phyloP scores from a whole-genome alignment of 345 rosid genomes.

The Syzygium aromaticum region DNA sequence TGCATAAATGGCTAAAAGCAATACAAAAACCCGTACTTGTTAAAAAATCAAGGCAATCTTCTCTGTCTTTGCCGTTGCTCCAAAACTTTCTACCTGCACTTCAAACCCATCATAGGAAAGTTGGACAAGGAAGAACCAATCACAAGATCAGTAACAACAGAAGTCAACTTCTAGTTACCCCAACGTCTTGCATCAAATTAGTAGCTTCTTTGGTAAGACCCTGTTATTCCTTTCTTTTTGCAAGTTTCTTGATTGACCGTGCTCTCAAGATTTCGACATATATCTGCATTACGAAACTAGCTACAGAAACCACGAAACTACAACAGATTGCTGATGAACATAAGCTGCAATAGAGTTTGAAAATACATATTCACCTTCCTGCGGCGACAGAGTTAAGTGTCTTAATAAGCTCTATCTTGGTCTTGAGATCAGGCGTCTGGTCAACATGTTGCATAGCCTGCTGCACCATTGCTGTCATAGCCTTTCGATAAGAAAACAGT shows the following conservation, averaged over 20 bases:
- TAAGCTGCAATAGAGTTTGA: neutral
- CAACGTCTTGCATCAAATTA: conserved; percentile 91
- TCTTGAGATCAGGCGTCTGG: conserved; percentile 43
- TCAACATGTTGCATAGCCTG: neutral
- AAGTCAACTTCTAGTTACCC: conserved; percentile 29
- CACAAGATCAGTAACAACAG: neutral
- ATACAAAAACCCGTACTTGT: conserved; percentile 35
- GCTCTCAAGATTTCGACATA: conserved; percentile 93
- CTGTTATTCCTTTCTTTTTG: conserved; percentile 88
- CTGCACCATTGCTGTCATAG: no score
- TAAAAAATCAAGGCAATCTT: conserved; percentile 89
- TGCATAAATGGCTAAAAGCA: neutral
- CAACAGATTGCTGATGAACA: neutral
- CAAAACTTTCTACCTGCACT: conserved; percentile 82
- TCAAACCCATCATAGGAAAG: neutral
- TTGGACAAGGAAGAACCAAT: neutral
- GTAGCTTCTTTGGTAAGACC: conserved; percentile 89
- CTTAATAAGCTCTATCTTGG: conserved; percentile 81
- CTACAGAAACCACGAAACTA: neutral
- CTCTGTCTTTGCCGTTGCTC: conserved; percentile 93
- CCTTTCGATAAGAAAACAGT: no score
- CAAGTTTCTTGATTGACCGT: conserved; percentile 68
- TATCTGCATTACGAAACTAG: conserved; percentile 28
- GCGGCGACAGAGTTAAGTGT: conserved; percentile 70
- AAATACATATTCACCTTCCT: conserved; percentile 46